phyloP scores from a whole-genome alignment of 2,329 filamentous ascomycete species.

The Bimuria novae-zelandiae region DNA sequence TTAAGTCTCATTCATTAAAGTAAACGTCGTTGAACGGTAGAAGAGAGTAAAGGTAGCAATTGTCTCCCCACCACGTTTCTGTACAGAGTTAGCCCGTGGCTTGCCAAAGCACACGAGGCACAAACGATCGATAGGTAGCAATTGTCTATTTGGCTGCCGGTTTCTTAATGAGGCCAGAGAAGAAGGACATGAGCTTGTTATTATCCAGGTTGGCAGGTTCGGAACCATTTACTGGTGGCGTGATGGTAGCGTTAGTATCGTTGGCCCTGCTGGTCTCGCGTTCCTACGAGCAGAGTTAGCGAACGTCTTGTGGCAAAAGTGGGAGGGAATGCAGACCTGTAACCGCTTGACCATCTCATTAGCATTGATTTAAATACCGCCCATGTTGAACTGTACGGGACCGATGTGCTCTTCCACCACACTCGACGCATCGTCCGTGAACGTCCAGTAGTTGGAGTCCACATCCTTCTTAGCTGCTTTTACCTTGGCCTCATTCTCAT shows the following conservation, averaged over 20 bases:
- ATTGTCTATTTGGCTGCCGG: slow-evolving; percentile 28
- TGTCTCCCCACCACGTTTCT: no score
- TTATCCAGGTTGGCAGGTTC: slow-evolving; percentile 44
- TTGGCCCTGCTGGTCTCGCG: slow-evolving; percentile 42
- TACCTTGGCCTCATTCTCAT: slow-evolving; percentile 59
- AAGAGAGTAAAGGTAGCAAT: no score
- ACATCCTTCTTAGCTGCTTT: slow-evolving; percentile 43
- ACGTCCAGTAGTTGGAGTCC: slow-evolving; percentile 29
- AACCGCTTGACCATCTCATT: slow-evolving; percentile 89
- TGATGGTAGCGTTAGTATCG: slow-evolving; percentile 27
- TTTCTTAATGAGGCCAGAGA: slow-evolving; percentile 45
- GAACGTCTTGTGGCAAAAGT: no score
- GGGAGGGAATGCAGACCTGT: slow-evolving; percentile 62
- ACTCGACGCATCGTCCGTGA: slow-evolving; percentile 37
- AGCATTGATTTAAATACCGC: slow-evolving; percentile 92
- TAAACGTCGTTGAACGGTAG: slow-evolving; percentile 13
- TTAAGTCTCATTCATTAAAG: background rate
- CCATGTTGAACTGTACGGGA: slow-evolving; percentile 97
- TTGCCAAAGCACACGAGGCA: no score
- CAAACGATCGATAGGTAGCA: no score
- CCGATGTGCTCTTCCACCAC: slow-evolving; percentile 71
- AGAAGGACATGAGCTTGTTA: slow-evolving; percentile 47
- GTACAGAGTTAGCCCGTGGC: no score
- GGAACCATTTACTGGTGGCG: slow-evolving; percentile 29
- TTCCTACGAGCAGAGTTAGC: slow-evolving; percentile 26